phyloP scores from a whole-genome alignment of 1,284 basidiomycete species.

The Puccinia triticina region DNA sequence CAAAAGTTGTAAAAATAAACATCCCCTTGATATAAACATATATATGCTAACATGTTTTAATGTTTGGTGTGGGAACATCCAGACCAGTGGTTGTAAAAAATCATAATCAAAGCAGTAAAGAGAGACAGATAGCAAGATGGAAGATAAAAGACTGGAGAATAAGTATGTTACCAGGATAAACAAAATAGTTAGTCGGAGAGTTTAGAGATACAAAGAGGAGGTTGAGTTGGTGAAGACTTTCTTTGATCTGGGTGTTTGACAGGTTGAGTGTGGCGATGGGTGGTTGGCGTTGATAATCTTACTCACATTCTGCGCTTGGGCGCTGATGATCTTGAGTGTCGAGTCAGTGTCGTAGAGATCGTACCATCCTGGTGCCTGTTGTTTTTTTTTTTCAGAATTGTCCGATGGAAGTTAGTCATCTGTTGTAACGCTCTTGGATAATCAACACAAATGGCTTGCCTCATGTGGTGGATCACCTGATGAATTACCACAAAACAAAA shows the following conservation, averaged over 20 bases:
- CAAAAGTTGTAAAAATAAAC: too few relatives aligned
- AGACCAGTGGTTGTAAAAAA: too few relatives aligned
- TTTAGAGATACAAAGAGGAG: background rate
- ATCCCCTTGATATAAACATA: too few relatives aligned
- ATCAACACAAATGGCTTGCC: background rate
- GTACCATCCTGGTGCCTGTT: slow-evolving; percentile 55
- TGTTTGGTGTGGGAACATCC: too few relatives aligned
- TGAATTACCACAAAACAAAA: background rate
- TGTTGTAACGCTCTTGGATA: background rate
- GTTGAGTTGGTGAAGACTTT: slow-evolving; percentile 9
- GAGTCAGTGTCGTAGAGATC: slow-evolving; percentile 54
- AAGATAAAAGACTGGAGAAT: too few relatives aligned
- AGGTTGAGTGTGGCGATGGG: background rate
- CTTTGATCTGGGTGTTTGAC: background rate
- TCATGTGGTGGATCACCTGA: slow-evolving; percentile 50
- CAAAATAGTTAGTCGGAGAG: background rate
- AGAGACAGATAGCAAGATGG: too few relatives aligned
- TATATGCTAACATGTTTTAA: too few relatives aligned
- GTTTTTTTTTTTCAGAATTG: background rate
- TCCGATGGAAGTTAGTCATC: slow-evolving; percentile 1
- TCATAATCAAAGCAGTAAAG: too few relatives aligned
- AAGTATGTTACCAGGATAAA: background rate
- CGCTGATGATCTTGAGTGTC: slow-evolving; percentile 52
- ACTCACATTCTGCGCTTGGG: slow-evolving; percentile 47
- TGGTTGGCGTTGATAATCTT: slow-evolving; percentile 19